Conservation (phyloP, 2,329 filamentous ascomycete genomes). For the Pestalotiopsis sp. region DNA sequence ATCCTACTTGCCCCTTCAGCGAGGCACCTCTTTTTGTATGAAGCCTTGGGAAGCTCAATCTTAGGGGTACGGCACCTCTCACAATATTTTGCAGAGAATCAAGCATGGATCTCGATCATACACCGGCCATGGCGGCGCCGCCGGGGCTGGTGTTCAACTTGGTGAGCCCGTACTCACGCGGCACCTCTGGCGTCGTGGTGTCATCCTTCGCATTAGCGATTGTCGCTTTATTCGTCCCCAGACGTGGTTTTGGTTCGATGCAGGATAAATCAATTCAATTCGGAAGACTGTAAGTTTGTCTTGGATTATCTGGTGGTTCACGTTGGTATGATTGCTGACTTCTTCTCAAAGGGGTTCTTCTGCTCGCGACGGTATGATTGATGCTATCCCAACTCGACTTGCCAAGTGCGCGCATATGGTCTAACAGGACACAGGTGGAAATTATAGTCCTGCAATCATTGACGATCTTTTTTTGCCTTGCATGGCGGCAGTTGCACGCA, state of each 20-base stretch:
- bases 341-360: background rate
- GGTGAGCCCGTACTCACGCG: background rate
- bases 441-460: background rate
- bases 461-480: background rate
- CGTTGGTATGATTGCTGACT: background rate
- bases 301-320: background rate
- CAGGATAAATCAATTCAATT: constrained; percentile 5
- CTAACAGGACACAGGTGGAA: background rate
- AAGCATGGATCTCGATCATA: background rate
- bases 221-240: background rate
- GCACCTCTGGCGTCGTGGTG: background rate
- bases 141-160: background rate
- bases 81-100: background rate
- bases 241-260: background rate
- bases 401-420: background rate
- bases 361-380: constrained; percentile 7
- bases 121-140: background rate
- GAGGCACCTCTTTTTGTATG: background rate
- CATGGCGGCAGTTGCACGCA: background rate
- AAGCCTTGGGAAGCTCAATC: background rate
- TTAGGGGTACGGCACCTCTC: background rate
- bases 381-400: background rate
- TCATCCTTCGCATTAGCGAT: background rate
- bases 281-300: constrained; percentile 14
- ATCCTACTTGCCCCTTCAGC: background rate